A percentile compares a stretch with the other conserved stretches of the same genome.
phyloP scores from a whole-genome alignment of 331 rosid genomes.

The Stylosanthes scabra region DNA sequence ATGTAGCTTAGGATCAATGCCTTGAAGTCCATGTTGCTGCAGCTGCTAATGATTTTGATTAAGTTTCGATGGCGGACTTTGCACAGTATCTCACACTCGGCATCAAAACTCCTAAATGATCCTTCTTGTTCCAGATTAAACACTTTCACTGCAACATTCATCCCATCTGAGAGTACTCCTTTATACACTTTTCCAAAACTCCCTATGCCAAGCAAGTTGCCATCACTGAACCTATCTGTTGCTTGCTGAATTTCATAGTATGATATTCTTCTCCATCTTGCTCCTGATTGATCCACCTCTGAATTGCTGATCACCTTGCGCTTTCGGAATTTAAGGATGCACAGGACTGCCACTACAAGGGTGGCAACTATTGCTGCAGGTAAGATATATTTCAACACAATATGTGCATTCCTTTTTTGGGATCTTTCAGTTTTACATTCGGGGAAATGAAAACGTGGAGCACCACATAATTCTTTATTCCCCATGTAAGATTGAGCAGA shows the following conservation, averaged over 20 bases:
- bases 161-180: too few relatives aligned
- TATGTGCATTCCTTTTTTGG: too few relatives aligned
- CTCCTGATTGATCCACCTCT: background rate
- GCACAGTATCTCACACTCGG: constrained; percentile 35
- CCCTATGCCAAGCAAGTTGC: constrained; percentile 6
- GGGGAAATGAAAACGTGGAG: too few relatives aligned
- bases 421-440: too few relatives aligned
- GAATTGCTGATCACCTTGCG: background rate
- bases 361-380: too few relatives aligned
- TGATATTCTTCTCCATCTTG: constrained; percentile 27
- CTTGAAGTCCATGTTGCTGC: constrained; percentile 40
- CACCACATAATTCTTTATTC: too few relatives aligned
- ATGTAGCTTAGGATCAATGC: constrained; percentile 42
- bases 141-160: too few relatives aligned
- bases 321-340: background rate
- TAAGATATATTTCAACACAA: too few relatives aligned
- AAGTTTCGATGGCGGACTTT: constrained; percentile 43
- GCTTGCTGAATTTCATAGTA: constrained; percentile 3
- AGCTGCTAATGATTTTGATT: constrained; percentile 40
- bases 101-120: constrained; percentile 20
- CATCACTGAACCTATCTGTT: constrained; percentile 9
- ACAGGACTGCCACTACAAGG: background rate
- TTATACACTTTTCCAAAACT: constrained; percentile 24
- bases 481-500: too few relatives aligned
- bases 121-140: too few relatives aligned